Conservation (phyloP, 176 grass and related monocot genomes). For the Dactylis glomerata region DNA sequence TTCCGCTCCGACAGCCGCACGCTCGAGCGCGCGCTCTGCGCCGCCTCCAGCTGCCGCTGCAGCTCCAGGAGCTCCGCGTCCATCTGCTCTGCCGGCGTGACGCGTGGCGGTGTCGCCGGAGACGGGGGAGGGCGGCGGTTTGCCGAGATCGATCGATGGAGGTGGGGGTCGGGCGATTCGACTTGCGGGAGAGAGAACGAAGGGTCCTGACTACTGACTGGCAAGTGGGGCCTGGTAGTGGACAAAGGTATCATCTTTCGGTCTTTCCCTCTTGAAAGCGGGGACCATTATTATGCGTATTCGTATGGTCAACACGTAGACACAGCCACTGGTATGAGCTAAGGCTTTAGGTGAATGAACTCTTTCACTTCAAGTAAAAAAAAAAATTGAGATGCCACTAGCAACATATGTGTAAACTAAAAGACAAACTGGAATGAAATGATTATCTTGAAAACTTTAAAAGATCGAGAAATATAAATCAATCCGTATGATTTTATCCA, state of each 20-base stretch:
- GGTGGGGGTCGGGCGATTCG: slow-evolving; percentile 13
- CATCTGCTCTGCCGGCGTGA: slow-evolving; percentile 27
- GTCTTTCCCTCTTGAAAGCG: not conserved
- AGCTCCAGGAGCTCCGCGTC: slow-evolving; percentile 91
- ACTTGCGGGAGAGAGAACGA: not conserved
- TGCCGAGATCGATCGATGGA: slow-evolving; percentile 44
- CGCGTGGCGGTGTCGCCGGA: not conserved
- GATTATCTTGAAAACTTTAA: too few relatives aligned
- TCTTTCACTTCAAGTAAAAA: too few relatives aligned
- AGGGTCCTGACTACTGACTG: not conserved
- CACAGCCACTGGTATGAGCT: too few relatives aligned
- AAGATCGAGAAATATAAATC: too few relatives aligned
- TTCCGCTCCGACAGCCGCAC: slow-evolving; percentile 88
- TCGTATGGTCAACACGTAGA: not conserved
- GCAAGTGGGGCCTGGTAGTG: not conserved
- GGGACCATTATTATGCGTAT: not conserved
- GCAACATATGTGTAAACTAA: too few relatives aligned
- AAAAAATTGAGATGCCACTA: too few relatives aligned
- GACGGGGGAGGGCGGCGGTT: not conserved
- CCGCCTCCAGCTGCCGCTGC: slow-evolving; percentile 89
- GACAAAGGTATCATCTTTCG: not conserved
- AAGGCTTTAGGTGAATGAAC: too few relatives aligned
- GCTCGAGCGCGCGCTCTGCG: slow-evolving; percentile 89
- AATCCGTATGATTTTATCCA: too few relatives aligned
- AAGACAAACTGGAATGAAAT: too few relatives aligned